Base-by-base conservation (phyloP, 306 rosid genomes). In the Sechiopsis laciniata region DNA sequence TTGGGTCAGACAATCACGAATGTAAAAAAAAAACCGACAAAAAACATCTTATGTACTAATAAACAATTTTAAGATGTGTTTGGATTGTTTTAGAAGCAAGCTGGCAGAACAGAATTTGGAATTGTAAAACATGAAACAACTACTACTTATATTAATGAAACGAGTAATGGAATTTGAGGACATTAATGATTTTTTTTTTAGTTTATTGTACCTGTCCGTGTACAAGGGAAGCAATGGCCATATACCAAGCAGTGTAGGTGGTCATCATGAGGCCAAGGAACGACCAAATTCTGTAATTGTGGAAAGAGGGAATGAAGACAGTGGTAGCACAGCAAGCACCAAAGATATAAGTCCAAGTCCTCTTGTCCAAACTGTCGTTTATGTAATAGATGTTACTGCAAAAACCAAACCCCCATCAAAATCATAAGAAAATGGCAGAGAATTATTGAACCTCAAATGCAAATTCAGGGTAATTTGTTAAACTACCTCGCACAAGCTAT, bases 241-340 rank as follows among this genome's bases (percentile, higher is more conserved):
- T 83, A 79, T 94, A 94, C 98, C 98, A 94, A 40, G 97, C 94
- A 76, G 97, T 89, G 82, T 94, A 94, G 45, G 85, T 89, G 52
- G 98, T 94, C 98, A 94, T 94, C 1, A 90, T 67, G 48, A 94
- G 92, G 46, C 98, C 98, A 75, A 90, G 84, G 76, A 94, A 94
- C 15, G 98, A 94, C 98, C 96, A 89, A 46, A 93, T 89, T 84
- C 98, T 90, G 81, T 93, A 90, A 75, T 90, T 93, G 79, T 90
- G 98, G 87, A 93, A 93, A 37, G 98, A 93, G 50, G 98, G 98
- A 56, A 93, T 84, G 85, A 93, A 93, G 16, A 93, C 97, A 72
- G 97, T 93, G 73, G 97, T 93, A 13, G 97, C 98, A 74, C 98
- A 93, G 77, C 98, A 93, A 45, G 97, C 98, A 17, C 98, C 97